phyloP scores from a whole-genome alignment of 768 basidiomycete genomes.

The Hebeloma cylindrosporum region DNA sequence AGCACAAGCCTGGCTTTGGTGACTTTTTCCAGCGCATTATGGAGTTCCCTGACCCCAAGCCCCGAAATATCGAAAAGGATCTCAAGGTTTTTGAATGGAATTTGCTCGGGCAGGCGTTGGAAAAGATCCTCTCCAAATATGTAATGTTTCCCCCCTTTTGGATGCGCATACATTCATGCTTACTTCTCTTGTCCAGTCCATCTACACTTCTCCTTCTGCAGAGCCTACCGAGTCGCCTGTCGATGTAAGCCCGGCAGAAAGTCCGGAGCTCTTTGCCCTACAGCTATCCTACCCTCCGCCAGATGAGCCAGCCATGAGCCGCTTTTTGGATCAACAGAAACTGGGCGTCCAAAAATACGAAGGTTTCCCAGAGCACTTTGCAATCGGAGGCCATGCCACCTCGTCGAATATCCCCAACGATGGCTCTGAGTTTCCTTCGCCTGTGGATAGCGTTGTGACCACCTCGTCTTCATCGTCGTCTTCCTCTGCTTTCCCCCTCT shows the following conservation, averaged over 20 bases:
- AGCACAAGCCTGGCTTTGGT: slow-evolving; percentile 76
- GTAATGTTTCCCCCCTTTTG: slow-evolving; percentile 35
- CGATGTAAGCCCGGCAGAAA: slow-evolving; percentile 25
- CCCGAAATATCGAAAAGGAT: slow-evolving; percentile 96
- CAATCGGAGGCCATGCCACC: slow-evolving; percentile 7
- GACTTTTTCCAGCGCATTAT: slow-evolving; percentile 95
- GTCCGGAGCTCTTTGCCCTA: slow-evolving; percentile 28
- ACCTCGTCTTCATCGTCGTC: slow-evolving; percentile 27
- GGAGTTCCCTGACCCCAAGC: slow-evolving; percentile 92
- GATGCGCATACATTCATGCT: slow-evolving; percentile 5
- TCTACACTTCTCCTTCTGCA: slow-evolving; percentile 42
- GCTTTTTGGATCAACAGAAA: slow-evolving; percentile 24
- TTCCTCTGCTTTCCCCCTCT: slow-evolving; percentile 25
- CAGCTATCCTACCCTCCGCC: slow-evolving; percentile 29
- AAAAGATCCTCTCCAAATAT: slow-evolving; percentile 84
- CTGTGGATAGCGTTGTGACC: slow-evolving; percentile 30
- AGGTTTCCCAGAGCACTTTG: slow-evolving; percentile 23
- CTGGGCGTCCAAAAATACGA: slow-evolving; percentile 27
- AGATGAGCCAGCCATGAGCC: slow-evolving; percentile 19
- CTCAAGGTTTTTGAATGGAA: slow-evolving; percentile 86
- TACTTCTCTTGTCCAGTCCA: slow-evolving; percentile 35
- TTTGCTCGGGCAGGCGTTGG: slow-evolving; percentile 65
- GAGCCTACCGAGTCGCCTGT: slow-evolving; percentile 34
- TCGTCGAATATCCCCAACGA: no score
- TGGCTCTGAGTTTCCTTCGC: slow-evolving; percentile 32